Conservation (phyloP, 805 yeast species). For the Scheffersomyces spartinae region DNA sequence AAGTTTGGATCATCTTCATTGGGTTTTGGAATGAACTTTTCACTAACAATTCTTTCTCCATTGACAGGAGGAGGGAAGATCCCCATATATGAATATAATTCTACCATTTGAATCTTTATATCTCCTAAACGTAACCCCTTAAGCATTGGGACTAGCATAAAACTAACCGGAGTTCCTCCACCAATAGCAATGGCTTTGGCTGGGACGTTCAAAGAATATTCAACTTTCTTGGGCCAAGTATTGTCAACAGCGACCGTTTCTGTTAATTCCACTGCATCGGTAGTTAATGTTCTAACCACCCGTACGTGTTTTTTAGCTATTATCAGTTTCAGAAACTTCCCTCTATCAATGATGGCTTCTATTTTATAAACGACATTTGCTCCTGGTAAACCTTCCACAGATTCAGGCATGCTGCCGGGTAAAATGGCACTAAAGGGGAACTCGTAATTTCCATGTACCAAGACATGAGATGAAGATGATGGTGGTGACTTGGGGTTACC, state of each 20-base stretch:
- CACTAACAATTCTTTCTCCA: slow-evolving; percentile 49
- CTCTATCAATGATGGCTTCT: slow-evolving; percentile 74
- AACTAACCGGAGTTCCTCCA: slow-evolving; percentile 55
- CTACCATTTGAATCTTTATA: slow-evolving; percentile 58
- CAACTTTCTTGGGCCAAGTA: slow-evolving; percentile 91
- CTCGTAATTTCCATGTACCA: slow-evolving; percentile 73
- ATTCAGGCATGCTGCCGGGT: slow-evolving; percentile 79
- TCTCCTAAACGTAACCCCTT: slow-evolving; percentile 75
- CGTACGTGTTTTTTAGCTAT: slow-evolving; percentile 61
- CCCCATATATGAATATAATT: slow-evolving; percentile 52
- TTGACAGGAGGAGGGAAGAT: slow-evolving; percentile 43
- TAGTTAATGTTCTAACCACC: slow-evolving; percentile 74
- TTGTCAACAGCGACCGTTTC: slow-evolving; percentile 92
- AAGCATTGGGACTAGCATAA: slow-evolving; percentile 64
- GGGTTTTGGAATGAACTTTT: slow-evolving; percentile 35
- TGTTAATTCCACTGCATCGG: slow-evolving; percentile 77
- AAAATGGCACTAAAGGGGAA: slow-evolving; percentile 78
- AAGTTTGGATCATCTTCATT: slow-evolving; percentile 31
- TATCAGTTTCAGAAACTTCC: slow-evolving; percentile 59
- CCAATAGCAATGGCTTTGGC: slow-evolving; percentile 87
- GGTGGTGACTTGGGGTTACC: slow-evolving; percentile 2
- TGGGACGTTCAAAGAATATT: slow-evolving; percentile 79
- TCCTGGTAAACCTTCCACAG: slow-evolving; percentile 82
- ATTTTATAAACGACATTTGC: slow-evolving; percentile 62
- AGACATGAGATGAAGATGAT: slow-evolving; percentile 20